Conservation (phyloP, 768 basidiomycete genomes). For the Neoboletus magnificus region DNA sequence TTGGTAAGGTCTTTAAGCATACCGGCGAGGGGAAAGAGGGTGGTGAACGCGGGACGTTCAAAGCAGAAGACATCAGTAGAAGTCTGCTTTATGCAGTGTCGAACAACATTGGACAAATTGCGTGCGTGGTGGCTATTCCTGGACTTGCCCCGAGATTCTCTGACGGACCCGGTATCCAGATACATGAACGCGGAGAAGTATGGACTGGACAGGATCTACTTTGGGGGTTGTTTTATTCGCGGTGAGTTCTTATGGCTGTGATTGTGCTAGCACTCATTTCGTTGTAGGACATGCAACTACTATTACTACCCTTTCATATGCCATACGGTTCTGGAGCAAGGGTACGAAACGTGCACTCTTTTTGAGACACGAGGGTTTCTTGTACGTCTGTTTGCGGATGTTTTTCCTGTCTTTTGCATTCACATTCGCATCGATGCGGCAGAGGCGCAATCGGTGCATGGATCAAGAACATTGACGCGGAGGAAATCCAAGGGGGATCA, state of each 20-base stretch:
- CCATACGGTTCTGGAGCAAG: conserved; percentile 99
- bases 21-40: conserved; percentile 42
- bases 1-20: conserved; percentile 98
- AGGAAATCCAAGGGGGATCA: conserved; percentile 19
- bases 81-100: conserved; percentile 94
- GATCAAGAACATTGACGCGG: conserved; percentile 88
- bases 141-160: neutral
- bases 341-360: conserved; percentile 96
- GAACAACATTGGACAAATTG: conserved; percentile 99
- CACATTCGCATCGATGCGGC: conserved; percentile 7
- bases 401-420: neutral
- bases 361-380: conserved; percentile 95
- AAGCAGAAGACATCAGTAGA: conserved; percentile 89
- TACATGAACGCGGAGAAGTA: conserved; percentile 99
- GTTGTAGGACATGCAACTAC: conserved; percentile 88
- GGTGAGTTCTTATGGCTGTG: conserved; percentile 47
- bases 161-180: conserved; percentile 20
- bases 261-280: conserved; percentile 3
- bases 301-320: conserved; percentile 95
- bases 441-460: conserved; percentile 96
- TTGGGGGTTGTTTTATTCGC: conserved; percentile 98
- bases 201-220: conserved; percentile 93
- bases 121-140: conserved; percentile 57
- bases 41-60: conserved; percentile 67
- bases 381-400: conserved; percentile 55